Percentiles rank a stretch among this genome's conserved stretches.
phyloP scores from a whole-genome alignment of 768 basidiomycete genomes.

The Psilocybe azurescens region DNA sequence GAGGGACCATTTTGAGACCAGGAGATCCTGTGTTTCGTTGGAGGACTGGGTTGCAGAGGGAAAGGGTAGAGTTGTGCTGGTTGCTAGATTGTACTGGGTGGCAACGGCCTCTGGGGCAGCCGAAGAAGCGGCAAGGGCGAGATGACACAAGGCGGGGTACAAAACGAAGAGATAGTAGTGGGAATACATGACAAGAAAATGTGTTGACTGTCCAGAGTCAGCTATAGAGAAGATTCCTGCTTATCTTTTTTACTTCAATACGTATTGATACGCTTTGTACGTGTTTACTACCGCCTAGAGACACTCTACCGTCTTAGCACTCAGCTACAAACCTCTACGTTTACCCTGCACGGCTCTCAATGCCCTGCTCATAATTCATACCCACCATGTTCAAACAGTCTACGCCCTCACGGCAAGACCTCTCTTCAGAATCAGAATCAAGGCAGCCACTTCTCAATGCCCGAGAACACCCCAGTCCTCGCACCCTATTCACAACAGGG shows the following conservation, averaged over 20 bases:
- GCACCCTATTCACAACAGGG: conserved; percentile 58
- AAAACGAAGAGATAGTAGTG: conserved; percentile 16
- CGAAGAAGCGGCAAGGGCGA: conserved; percentile 32
- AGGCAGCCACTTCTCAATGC: conserved; percentile 64
- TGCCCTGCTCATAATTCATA: conserved; percentile 23
- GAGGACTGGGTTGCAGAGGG: conserved; percentile 64
- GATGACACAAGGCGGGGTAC: conserved; percentile 20
- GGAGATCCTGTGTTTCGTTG: conserved; percentile 51
- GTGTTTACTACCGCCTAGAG: conserved; percentile 15
- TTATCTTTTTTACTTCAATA: not conserved
- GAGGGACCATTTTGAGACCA: conserved; percentile 65
- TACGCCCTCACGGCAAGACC: conserved; percentile 21
- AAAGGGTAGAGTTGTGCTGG: conserved; percentile 68
- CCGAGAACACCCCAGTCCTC: conserved; percentile 38
- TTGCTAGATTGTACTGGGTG: conserved; percentile 56
- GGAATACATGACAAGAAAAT: conserved; percentile 16
- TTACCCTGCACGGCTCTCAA: conserved; percentile 11
- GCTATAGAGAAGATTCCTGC: conserved; percentile 9
- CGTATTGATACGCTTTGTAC: conserved; percentile 5
- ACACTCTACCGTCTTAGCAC: no score
- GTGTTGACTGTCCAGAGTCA: conserved; percentile 23
- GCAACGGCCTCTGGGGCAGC: conserved; percentile 46
- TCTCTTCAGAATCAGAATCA: conserved; percentile 42
- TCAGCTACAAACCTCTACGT: no score
- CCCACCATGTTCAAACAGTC: conserved; percentile 30